Evolutionary conservation across 1,284 basidiomycete species (phyloP).

Genomic region (Nidula niveotomentosa): DNA sequence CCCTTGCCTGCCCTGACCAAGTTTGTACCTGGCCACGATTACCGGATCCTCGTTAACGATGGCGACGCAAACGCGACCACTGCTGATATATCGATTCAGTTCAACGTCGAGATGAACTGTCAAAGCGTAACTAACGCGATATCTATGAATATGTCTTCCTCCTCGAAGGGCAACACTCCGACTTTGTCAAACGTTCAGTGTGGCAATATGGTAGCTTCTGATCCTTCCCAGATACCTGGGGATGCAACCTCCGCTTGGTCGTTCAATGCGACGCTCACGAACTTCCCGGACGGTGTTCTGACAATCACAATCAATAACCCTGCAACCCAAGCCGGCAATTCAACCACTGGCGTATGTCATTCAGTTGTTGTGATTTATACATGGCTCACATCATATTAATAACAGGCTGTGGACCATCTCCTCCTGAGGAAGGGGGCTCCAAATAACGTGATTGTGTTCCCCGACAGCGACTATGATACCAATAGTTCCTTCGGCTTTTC

Average conservation of each 20-base stretch:
- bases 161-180: constrained; percentile 61
- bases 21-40: constrained; percentile 85
- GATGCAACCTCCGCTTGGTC: constrained; percentile 61
- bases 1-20: constrained; percentile 74
- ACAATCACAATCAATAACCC: constrained; percentile 67
- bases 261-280: constrained; percentile 71
- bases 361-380: constrained; percentile 3
- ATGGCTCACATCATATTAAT: constrained; percentile 13
- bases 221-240: constrained; percentile 47
- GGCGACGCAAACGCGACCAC: constrained; percentile 56
- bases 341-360: constrained; percentile 52
- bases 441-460: constrained; percentile 83
- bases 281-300: constrained; percentile 81
- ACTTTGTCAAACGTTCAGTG: constrained; percentile 53
- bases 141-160: constrained; percentile 66
- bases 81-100: constrained; percentile 74
- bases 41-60: constrained; percentile 55
- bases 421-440: constrained; percentile 75
- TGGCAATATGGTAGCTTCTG: constrained; percentile 40
- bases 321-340: constrained; percentile 35
- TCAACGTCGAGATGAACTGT: constrained; percentile 78
- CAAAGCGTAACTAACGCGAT: constrained; percentile 60
- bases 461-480: constrained; percentile 74
- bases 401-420: constrained; percentile 68
- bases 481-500: constrained; percentile 57